Percentiles rank a stretch among this genome's conserved stretches.
Evolutionary conservation across 2,329 filamentous ascomycete species (phyloP).

Genomic region (Trichophyton simii): DNA sequence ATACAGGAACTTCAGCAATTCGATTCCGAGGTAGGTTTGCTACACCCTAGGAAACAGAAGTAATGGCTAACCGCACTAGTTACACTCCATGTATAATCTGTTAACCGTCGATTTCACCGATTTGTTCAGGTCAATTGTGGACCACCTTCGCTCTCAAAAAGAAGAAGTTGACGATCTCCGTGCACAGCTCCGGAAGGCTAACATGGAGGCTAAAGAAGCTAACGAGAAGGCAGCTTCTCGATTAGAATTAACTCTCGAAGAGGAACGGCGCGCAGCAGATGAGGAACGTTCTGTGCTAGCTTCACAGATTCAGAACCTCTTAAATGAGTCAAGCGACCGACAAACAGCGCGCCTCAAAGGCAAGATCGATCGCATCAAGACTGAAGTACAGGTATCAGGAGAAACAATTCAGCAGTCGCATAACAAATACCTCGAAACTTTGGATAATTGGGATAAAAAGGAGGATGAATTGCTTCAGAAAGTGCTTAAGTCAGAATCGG

Average conservation of each 20-base stretch:
- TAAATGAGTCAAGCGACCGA: constrained; percentile 59
- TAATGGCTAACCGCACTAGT: constrained; percentile 33
- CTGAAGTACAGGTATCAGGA: constrained; percentile 53
- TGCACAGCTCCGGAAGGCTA: constrained; percentile 58
- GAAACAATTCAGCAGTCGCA: constrained; percentile 54
- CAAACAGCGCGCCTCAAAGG: constrained; percentile 60
- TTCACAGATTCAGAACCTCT: constrained; percentile 61
- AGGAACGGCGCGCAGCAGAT: constrained; percentile 61
- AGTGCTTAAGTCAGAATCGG: constrained; percentile 60
- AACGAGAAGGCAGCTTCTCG: constrained; percentile 54
- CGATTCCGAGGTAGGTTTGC: constrained; percentile 48
- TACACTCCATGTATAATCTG: constrained; percentile 71
- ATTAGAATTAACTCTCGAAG: constrained; percentile 57
- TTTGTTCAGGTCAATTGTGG: constrained; percentile 69
- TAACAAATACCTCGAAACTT: constrained; percentile 53
- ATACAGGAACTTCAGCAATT: constrained; percentile 75
- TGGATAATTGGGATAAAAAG: constrained; percentile 61
- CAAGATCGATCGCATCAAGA: constrained; percentile 50
- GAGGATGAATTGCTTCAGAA: constrained; percentile 58
- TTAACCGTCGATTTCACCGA: constrained; percentile 76
- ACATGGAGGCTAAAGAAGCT: constrained; percentile 53
- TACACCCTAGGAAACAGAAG: neutral
- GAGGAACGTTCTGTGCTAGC: constrained; percentile 64
- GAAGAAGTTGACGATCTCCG: constrained; percentile 62
- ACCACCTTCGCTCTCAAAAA: constrained; percentile 63